phyloP scores from a whole-genome alignment of 331 rosid genomes.

The Acacia pycnantha region DNA sequence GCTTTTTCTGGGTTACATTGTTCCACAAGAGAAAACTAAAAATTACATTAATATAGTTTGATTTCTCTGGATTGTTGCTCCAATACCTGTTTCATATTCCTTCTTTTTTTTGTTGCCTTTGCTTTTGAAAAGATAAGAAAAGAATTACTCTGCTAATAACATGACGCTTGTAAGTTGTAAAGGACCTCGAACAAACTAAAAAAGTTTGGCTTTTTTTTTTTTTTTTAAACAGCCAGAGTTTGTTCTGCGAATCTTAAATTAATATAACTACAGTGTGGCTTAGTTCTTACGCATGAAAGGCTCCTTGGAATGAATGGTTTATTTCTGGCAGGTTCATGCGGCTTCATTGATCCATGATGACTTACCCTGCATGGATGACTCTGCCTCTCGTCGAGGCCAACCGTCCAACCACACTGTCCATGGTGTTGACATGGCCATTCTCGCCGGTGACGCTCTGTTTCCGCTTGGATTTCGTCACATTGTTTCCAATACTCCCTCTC shows the following conservation, averaged over 20 bases:
- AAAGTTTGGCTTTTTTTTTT: not conserved
- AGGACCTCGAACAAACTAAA: not conserved
- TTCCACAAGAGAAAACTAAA: not conserved
- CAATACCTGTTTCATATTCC: constrained; percentile 1
- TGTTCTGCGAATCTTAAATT: not conserved
- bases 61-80: not conserved
- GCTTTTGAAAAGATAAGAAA: not conserved
- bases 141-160: not conserved
- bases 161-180: not conserved
- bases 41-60: not conserved
- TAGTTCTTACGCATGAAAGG: not conserved
- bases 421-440: constrained; percentile 89
- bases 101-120: not conserved
- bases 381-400: constrained; percentile 75
- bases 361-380: constrained; percentile 96
- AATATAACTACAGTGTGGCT: not conserved
- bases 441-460: constrained; percentile 90
- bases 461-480: constrained; percentile 93
- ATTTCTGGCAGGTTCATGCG: constrained; percentile 70
- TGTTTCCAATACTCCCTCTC: constrained; percentile 78
- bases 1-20: not conserved
- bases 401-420: constrained; percentile 80
- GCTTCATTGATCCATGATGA: constrained; percentile 96
- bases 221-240: not conserved
- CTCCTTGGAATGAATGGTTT: not conserved